These are phyloP conservation scores for Gymnopus androsaceus DNA, from an alignment of 1,284 basidiomycete genomes.

Conservation along the genomic window DNA sequence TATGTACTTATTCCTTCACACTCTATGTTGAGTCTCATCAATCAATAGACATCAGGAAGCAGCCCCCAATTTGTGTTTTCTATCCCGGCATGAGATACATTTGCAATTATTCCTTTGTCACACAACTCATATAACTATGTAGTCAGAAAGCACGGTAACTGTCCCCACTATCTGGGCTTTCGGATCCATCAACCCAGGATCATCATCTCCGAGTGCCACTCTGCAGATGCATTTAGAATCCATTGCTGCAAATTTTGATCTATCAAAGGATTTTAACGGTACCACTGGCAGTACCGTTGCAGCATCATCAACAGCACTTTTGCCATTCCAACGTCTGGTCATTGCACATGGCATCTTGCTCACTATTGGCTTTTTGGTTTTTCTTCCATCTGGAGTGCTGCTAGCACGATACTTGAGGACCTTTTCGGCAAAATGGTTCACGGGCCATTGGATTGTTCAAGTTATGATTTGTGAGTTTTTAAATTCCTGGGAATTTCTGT, in stretches of 20 bases:
- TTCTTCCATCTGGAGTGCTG: constrained; percentile 60
- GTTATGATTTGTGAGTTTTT: constrained; percentile 39
- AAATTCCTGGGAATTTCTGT: constrained; percentile 18
- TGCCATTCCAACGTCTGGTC: constrained; percentile 43
- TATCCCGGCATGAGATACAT: constrained; percentile 33
- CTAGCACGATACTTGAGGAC: constrained; percentile 60
- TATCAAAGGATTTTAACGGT: constrained; percentile 36
- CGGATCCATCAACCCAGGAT: constrained; percentile 42
- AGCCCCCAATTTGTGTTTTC: constrained; percentile 44
- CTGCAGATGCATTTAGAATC: constrained; percentile 46
- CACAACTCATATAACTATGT: constrained; percentile 38
- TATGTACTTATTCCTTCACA: constrained; percentile 20
- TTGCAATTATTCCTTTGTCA: constrained; percentile 34
- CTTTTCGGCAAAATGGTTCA: constrained; percentile 57
- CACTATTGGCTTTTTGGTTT: constrained; percentile 54
- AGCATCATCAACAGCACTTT: constrained; percentile 24
- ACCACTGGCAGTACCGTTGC: too few relatives aligned
- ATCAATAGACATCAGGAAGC: constrained; percentile 36
- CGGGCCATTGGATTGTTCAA: constrained; percentile 51
- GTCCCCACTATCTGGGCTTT: constrained; percentile 54
- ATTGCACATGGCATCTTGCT: constrained; percentile 58
- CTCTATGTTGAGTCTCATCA: neutral
- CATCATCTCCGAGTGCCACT: constrained; percentile 35
- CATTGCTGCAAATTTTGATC: constrained; percentile 40
- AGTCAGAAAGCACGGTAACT: constrained; percentile 39